Evolutionary conservation across 257 asterid species (phyloP).

Genomic region (Echium plantagineum): DNA sequence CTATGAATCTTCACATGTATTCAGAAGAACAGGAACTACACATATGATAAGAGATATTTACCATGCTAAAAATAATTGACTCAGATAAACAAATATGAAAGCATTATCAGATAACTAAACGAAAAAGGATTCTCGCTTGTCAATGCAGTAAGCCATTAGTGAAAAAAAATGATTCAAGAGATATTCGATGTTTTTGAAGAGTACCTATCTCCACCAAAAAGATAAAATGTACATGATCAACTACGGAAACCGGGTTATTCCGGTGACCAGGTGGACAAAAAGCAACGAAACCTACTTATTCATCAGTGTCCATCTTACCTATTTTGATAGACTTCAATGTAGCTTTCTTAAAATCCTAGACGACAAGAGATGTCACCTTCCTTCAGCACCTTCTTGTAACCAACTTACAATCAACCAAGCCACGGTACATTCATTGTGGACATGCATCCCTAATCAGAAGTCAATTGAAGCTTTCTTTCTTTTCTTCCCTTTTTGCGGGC

Average conservation of each 20-base stretch:
- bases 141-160: slow-evolving; percentile 11
- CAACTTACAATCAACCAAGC: slow-evolving; percentile 7
- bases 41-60: no score
- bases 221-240: slow-evolving; percentile 47
- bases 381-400: slow-evolving; percentile 1
- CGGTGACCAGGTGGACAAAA: slow-evolving; percentile 19
- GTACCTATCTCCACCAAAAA: slow-evolving; percentile 28
- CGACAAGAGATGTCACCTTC: background rate
- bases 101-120: background rate
- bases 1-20: background rate
- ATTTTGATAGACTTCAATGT: slow-evolving; percentile 9
- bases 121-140: background rate
- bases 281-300: slow-evolving; percentile 40
- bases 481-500: slow-evolving; percentile 31
- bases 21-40: background rate
- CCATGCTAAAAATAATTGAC: background rate
- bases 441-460: slow-evolving; percentile 18
- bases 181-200: slow-evolving; percentile 26
- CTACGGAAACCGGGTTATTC: slow-evolving; percentile 31
- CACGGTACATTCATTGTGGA: background rate
- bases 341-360: background rate
- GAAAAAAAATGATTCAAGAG: slow-evolving; percentile 14
- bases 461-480: slow-evolving; percentile 29
- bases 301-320: slow-evolving; percentile 26
- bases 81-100: no score